Evolutionary conservation across 495 filamentous ascomycete genomes (phyloP), one percentile per base, ranked within the genome.

Genomic region (Penicillium mononematosum): DNA sequence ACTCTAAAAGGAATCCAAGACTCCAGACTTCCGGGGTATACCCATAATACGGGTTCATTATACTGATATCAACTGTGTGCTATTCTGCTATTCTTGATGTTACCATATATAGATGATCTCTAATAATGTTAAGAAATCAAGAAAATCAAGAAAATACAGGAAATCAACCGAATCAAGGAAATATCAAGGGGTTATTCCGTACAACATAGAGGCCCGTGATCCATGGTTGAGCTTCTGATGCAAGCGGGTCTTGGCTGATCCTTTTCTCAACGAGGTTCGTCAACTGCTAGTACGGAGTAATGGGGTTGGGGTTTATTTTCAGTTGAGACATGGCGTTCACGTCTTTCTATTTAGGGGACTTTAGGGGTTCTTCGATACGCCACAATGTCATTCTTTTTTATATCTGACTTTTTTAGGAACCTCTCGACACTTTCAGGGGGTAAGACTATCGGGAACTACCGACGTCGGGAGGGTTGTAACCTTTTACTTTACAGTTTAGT

Each of bases 21-120:
- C 50, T 45, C 56, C 43, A 56, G 52, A 46, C 55, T 45, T 38
- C 58, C 8, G 45, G 52, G 45, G 25, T 29, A 41, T 25, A 22
- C 20, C 29, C 31, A 53, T 32, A 44, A 34, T 27, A 32, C 16
- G 19, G 20, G 6, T 14, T 34, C 31, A 27, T n/a, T 44, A 34
- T 53, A 53, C 34, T n/a, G 27, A 22, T 53, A 53, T 43, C 24
- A 29, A 44, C 42, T 7, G 5, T 17, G 36, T 38, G 14, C 14
- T 38, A 34, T 5, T 38, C 34, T 14, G 4, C 11, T 32, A 32
- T 27, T 27, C 25, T 29, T 8, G 27, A 29, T 8, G 27, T 29
- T 31, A 31, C 0, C 29, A 10, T 11, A 31, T 31, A 31, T 31
- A 31, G 29, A 31, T 3, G 8, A 31, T 3, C 5, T 27, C 24